A percentile compares a stretch with the other conserved stretches of the same genome.
These are phyloP conservation scores for Xylaria multiplex DNA, from an alignment of 2,329 filamentous ascomycete genomes.

Conservation along the genomic window DNA sequence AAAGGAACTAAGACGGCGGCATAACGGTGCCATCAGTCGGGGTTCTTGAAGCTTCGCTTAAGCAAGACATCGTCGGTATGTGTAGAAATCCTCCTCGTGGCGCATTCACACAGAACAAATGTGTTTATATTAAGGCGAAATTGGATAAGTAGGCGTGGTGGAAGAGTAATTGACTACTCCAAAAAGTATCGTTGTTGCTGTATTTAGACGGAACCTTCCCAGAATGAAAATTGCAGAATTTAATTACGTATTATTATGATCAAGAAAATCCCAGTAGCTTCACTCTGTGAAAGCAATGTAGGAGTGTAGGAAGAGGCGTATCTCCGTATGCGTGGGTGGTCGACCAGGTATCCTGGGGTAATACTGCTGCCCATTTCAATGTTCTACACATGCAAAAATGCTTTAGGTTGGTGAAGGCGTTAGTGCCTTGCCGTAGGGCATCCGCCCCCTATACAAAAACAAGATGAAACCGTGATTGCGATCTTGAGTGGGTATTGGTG, in stretches of 20 bases:
- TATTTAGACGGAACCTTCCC: no score
- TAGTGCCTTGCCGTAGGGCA: not conserved
- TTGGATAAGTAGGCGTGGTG: no score
- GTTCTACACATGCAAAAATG: constrained; percentile 7
- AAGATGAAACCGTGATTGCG: not conserved
- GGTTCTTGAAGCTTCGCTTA: constrained; percentile 8
- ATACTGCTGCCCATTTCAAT: not conserved
- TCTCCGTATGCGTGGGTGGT: no score
- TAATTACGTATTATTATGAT: no score
- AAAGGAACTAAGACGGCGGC: not conserved
- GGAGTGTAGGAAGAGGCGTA: no score
- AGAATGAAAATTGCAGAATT: no score
- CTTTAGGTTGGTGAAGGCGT: not conserved
- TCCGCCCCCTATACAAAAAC: not conserved
- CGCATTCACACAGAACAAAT: not conserved
- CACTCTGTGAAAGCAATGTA: no score
- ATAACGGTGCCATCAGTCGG: not conserved
- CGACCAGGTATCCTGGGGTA: no score
- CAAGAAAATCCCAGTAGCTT: no score
- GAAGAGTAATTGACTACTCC: no score
- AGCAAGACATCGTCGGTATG: not conserved
- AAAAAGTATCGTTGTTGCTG: no score
- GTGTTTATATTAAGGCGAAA: no score
- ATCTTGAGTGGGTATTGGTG: not conserved
- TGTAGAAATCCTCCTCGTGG: not conserved